Evolutionary conservation across 2,329 filamentous ascomycete genomes (phyloP).

Genomic region (Fusarium lateritium): DNA sequence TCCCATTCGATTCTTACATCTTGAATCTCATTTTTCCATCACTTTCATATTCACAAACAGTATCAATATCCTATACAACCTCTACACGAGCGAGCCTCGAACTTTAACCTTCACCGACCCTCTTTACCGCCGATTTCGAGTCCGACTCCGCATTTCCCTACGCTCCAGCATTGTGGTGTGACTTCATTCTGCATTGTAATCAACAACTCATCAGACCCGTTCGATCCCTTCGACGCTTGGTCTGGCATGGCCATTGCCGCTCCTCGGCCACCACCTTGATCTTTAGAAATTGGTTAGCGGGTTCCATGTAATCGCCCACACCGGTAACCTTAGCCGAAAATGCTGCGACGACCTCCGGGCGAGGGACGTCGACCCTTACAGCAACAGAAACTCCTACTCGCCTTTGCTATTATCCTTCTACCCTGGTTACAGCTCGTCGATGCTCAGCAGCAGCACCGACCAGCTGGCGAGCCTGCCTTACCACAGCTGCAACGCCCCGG

Average conservation of each 20-base stretch:
- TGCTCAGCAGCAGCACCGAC: conserved; percentile 74
- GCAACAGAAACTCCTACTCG: conserved; percentile 65
- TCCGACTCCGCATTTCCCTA: conserved; percentile 35
- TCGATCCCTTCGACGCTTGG: conserved; percentile 2
- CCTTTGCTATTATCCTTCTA: conserved; percentile 71
- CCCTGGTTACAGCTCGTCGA: conserved; percentile 70
- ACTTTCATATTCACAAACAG: conserved; percentile 9
- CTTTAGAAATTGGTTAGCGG: conserved; percentile 20
- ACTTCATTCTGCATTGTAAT: conserved; percentile 46
- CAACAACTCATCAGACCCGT: conserved; percentile 10
- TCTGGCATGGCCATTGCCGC: conserved; percentile 42
- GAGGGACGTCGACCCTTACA: conserved; percentile 65
- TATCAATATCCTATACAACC: neutral
- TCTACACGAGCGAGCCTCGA: conserved; percentile 1
- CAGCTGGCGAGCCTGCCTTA: conserved; percentile 37
- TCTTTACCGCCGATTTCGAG: conserved; percentile 27
- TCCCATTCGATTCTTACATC: conserved; percentile 18
- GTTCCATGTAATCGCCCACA: conserved; percentile 48
- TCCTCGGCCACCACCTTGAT: conserved; percentile 28
- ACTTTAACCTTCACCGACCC: conserved; percentile 6
- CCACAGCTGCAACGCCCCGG: conserved; percentile 41
- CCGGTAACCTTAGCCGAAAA: conserved; percentile 51
- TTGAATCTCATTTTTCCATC: neutral
- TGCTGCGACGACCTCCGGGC: conserved; percentile 76
- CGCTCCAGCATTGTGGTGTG: conserved; percentile 39